Conservation (phyloP, 2,329 filamentous ascomycete species). For the Mollisiaceae sp. region DNA sequence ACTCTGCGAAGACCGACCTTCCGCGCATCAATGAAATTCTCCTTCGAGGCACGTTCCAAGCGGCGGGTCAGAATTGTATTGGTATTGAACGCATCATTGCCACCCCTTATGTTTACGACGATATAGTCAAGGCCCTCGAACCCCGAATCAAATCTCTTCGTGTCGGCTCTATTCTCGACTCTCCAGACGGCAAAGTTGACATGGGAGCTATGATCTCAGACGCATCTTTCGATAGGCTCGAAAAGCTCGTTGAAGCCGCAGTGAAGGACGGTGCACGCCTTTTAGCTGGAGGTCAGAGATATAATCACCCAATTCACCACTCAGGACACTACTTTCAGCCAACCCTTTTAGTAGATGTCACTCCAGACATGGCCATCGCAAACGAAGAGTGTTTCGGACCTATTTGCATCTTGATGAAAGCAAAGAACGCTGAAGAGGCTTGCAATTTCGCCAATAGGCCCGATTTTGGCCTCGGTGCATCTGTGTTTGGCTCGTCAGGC, state of each 20-base stretch:
- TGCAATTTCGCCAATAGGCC: conserved; percentile 84
- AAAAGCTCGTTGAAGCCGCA: conserved; percentile 77
- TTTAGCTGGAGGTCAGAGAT: conserved; percentile 77
- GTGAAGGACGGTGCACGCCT: conserved; percentile 80
- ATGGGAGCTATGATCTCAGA: conserved; percentile 90
- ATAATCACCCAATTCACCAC: conserved; percentile 73
- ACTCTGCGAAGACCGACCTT: conserved; percentile 70
- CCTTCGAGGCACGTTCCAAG: conserved; percentile 92
- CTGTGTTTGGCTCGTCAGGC: conserved; percentile 78
- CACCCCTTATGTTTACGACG: conserved; percentile 75
- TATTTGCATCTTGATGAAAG: conserved; percentile 83
- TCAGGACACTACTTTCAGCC: conserved; percentile 90
- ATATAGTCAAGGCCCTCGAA: conserved; percentile 71
- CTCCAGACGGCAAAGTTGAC: conserved; percentile 64
- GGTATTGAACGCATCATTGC: conserved; percentile 93
- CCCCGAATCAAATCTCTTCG: conserved; percentile 77
- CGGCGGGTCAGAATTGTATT: conserved; percentile 95
- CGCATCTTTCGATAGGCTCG: conserved; percentile 74
- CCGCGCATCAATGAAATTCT: conserved; percentile 79
- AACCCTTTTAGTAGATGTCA: conserved; percentile 90
- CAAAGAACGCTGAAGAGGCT: conserved; percentile 65
- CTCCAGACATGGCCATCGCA: conserved; percentile 82
- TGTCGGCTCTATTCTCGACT: conserved; percentile 70
- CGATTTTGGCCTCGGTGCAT: conserved; percentile 83
- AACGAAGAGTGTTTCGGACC: conserved; percentile 93